Evolutionary conservation across 306 rosid species (phyloP), one percentile per base, ranked within the genome.

Genomic region (Malus asiatica): DNA sequence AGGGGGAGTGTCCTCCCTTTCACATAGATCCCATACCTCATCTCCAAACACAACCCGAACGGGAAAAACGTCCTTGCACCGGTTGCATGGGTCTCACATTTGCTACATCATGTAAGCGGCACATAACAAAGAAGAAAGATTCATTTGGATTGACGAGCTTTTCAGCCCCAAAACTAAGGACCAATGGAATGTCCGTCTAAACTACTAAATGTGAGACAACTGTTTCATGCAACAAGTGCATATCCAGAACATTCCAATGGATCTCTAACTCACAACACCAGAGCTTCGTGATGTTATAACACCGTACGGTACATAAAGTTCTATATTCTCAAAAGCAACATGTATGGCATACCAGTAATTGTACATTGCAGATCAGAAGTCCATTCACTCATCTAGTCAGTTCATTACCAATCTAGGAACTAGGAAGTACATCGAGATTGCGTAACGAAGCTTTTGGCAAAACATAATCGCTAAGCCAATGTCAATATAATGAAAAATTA

Each of bases 401-500:
- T 72, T 74, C 75, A 16, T 71, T 62, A 59, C 71, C 35, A 66
- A 70, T 53, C 40, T 60, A 75, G 35, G 9, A 38, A 38, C 67
- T 68, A 38, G 55, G 13, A 70, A 70, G 74, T 32, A 76, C 72
- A 58, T 19, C 72, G 30, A 83, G 77, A 78, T 48, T 57, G 61
- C 80, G 30, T 23, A 22, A 20, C 6, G 18, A 1, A 40, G 69
- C 75, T 4, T 80, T 57, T 22, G 27, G 72, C 70, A 62, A n/a
- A n/a, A 81, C 77, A 73, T 52, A 30, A 22, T 42, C 16, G 20
- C 61, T 62, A 64, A 72, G 73, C 78, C 71, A 9, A n/a, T 65
- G 29, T 62, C 79, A 69, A 77, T 66, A 45, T 40, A 48, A 27
- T 40, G 69, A 81, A 64, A 59, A 78, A 77, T 78, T 32, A 48